Base-by-base conservation (phyloP, 177 flowering plant genomes). In the Vitis hybrid region DNA sequence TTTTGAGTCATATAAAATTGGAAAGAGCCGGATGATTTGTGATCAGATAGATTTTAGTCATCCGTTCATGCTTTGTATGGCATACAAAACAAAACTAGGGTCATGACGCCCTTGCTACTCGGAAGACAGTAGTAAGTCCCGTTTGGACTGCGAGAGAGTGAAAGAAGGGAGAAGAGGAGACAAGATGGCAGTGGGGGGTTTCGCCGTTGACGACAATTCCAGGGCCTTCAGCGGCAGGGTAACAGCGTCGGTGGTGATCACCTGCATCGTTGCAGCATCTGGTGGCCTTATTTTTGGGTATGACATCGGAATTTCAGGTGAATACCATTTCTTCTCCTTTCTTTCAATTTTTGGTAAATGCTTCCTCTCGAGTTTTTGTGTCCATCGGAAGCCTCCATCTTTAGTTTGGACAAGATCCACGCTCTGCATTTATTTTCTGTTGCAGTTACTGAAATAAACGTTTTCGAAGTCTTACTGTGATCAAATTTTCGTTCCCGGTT, bases 251-350 rank as follows among this genome's bases (percentile, higher is more conserved):
- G 84, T 81, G 53, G 78, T 79, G 63, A 71, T 83, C 58, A 83
- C 86, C 24, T 76, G 82, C 74, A 66, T 83, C 68, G 84, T 83
- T 35, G 86, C 82, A 30, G 86, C 82, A 0, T 61, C 81, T 51
- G 68, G 86, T 63, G 84, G 84, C 20, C 84, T 83, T 63, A 81
- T 83, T 2, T 83, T 83, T 18, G 83, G 85, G n/a, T 80, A 78
- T 64, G 85, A 83, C 72, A 78, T 83, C 50, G 83, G 85, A 50
- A 80, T 81, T 59, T 83, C 86, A 76, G 84, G 84, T 81, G 1
- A 35, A 27, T 57, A 35, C 21, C 27, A 1, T 24, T 58, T 24
- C 11, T 24, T 9, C 65, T 63, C 9, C n/a, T 63, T 12, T 27
- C 4, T 15, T 67, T 67, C 50, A 3, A 54, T 54, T 54, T 24